Evolutionary conservation across 148 eudicot species (phyloP), one percentile per base, ranked within the genome.

Genomic region (Chenopodium berlandieri): DNA sequence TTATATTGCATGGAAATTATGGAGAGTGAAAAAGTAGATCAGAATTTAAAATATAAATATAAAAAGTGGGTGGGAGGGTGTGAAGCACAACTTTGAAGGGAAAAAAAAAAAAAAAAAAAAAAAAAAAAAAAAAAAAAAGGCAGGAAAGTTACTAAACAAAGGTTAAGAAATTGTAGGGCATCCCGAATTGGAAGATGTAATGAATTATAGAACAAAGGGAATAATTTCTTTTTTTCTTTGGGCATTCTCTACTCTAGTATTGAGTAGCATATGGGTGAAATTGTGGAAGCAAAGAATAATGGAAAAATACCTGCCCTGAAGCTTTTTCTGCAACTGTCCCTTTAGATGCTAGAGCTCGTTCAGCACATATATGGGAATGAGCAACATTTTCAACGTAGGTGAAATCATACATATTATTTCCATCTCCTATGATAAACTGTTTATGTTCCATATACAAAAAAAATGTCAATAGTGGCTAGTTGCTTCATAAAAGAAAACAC

Each of bases 311-410:
- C 99, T 96, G 87, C 72, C 99, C 99, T 47, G 99, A 86, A 83
- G 99, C 97, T 87, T 88, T 92, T 83, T 90, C 94, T 76, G 99
- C 83, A 80, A 87, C 94, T 50, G 80, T 47, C 75, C 91, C 91
- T 69, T 85, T 90, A 64, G 99, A 92, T 68, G 99, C 98, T 78
- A 96, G 84, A 78, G 98, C 99, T 87, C 97, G 92, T 85, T 96
- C 99, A 81, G 99, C 99, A 89, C 99, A 96, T 84, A 96, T 83
- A 86, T 96, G 99, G 75, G 95, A 97, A 90, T 96, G 99, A 86
- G 98, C 99, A 76, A 96, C 99, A 88, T 96, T 96, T 85, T 92
- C 98, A 64, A 96, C 99, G 58, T 91, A 94, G 27, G 99, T 96
- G 86, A 96, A 94, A 84, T 96, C 98, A 80, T 96, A 96, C 90